Evolutionary conservation across 345 rosid species (phyloP), one percentile per base, ranked within the genome.

Genomic region (Hypericum androsaemum): DNA sequence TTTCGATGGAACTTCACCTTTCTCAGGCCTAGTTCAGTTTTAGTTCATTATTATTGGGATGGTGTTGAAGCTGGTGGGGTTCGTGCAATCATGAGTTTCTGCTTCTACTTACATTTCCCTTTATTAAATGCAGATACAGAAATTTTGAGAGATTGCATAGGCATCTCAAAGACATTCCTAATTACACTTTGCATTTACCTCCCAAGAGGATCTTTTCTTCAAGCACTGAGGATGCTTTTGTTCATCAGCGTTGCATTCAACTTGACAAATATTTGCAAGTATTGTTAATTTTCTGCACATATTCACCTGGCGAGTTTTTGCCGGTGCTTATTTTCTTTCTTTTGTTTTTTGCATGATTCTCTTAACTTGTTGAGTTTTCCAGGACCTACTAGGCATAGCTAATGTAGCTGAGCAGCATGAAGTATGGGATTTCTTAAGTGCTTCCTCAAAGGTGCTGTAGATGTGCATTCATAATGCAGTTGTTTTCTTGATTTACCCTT

Each of bases 201-300:
- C 99, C 99, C 56, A 94, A 94, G 71, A 80, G 97, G 72, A 88
- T 94, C 74, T 94, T 94, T 79, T 88, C 99, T 10, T 88, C 99
- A 52, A 94, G 99, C 70, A 94, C 95, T 0, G 99, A 88, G 67
- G 97, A 88, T 50, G 72, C 97, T 53, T 94, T 94, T 80, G 99
- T 94, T 71, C 92, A 83, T 74, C 92, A 90, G 62, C 95, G 99
- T 47, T 88, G 99, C 73, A 86, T 88, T 76, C 92, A 82, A 79
- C 95, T 94, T 70, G 95, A 94, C 74, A 83, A 74, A 64, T 94
- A 79, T 72, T 66, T 94, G 64, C 96, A 83, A 69, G 99, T 94
- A 80, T 39, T 64, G 28, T 61, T 43, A 36, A 58, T 12, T 54
- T 39, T 60, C 43, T 62, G 16, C 4, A 22, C 32, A 22, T 22